These are phyloP conservation scores for Hansfordia pulvinata DNA, from an alignment of 2,329 filamentous ascomycete genomes.

Conservation along the genomic window DNA sequence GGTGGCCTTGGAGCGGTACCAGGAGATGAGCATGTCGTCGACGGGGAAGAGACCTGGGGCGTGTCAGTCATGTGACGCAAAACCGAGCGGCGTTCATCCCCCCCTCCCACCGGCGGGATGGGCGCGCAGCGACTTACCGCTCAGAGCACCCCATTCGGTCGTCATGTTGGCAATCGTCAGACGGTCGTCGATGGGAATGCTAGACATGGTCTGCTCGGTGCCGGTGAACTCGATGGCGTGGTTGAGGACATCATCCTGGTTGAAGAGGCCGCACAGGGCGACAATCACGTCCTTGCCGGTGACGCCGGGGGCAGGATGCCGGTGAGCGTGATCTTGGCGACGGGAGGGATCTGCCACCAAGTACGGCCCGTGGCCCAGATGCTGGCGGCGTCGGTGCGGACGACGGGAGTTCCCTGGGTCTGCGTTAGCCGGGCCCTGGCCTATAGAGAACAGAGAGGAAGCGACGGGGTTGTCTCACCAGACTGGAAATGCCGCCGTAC, in stretches of 20 bases:
- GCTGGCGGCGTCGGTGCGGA: constrained; percentile 74
- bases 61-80: not conserved
- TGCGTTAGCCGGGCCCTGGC: too few relatives aligned
- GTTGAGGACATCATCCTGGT: constrained; percentile 79
- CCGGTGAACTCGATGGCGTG: constrained; percentile 83
- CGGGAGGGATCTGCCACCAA: constrained; percentile 82
- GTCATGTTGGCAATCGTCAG: constrained; percentile 72
- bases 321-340: constrained; percentile 67
- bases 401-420: constrained; percentile 74
- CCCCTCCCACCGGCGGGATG: too few relatives aligned
- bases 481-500: constrained; percentile 67
- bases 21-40: constrained; percentile 55
- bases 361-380: constrained; percentile 76
- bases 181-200: constrained; percentile 58
- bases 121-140: constrained; percentile 7
- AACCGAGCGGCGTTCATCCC: too few relatives aligned
- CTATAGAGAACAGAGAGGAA: too few relatives aligned
- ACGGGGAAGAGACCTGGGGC: constrained; percentile 60
- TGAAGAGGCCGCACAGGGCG: constrained; percentile 75
- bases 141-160: constrained; percentile 66
- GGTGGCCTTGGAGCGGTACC: constrained; percentile 68
- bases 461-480: too few relatives aligned
- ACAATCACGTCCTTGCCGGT: constrained; percentile 93
- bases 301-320: constrained; percentile 66
- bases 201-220: constrained; percentile 61